Percentiles rank a stretch among this genome's conserved stretches.
phyloP scores from a whole-genome alignment of 352 stramenopile genomes.

The Phytophthora hibernalis region DNA sequence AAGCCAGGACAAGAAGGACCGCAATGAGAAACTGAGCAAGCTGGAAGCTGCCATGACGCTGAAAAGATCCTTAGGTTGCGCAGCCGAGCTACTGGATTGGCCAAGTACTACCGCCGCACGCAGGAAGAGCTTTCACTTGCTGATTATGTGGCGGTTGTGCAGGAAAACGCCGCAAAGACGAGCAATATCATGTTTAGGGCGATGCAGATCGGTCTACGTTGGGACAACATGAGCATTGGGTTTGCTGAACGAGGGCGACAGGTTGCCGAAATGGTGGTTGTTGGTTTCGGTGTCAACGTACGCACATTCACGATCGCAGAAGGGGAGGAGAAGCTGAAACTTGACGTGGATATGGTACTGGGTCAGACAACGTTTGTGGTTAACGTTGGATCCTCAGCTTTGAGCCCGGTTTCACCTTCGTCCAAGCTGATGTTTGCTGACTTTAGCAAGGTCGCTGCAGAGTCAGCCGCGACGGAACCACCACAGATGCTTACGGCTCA shows the following conservation, averaged over 20 bases:
- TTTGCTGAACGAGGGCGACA: conserved; percentile 55
- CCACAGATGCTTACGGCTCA: conserved; percentile 58
- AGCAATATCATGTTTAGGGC: conserved; percentile 64
- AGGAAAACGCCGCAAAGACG: conserved; percentile 48
- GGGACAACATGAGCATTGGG: conserved; percentile 61
- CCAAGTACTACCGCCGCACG: conserved; percentile 49
- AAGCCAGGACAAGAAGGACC: conserved; percentile 48
- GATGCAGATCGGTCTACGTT: conserved; percentile 59
- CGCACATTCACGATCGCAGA: conserved; percentile 48
- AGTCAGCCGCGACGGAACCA: conserved; percentile 34
- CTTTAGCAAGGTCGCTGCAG: conserved; percentile 45
- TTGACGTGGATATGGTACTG: conserved; percentile 59
- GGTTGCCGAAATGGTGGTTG: conserved; percentile 57
- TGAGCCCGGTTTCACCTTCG: conserved; percentile 44
- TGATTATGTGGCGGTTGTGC: conserved; percentile 47
- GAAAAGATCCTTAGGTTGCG: conserved; percentile 60
- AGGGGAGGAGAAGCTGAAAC: conserved; percentile 50
- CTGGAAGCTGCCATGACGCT: conserved; percentile 57
- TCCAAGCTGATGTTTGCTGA: conserved; percentile 66
- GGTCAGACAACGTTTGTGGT: conserved; percentile 62
- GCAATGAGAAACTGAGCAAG: conserved; percentile 43
- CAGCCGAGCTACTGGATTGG: conserved; percentile 44
- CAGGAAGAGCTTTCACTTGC: conserved; percentile 50
- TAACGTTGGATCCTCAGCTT: conserved; percentile 45
- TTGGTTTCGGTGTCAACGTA: conserved; percentile 61